Evolutionary conservation across 176 grass and related monocot species (phyloP).

Genomic region (Zoysia pacifica): DNA sequence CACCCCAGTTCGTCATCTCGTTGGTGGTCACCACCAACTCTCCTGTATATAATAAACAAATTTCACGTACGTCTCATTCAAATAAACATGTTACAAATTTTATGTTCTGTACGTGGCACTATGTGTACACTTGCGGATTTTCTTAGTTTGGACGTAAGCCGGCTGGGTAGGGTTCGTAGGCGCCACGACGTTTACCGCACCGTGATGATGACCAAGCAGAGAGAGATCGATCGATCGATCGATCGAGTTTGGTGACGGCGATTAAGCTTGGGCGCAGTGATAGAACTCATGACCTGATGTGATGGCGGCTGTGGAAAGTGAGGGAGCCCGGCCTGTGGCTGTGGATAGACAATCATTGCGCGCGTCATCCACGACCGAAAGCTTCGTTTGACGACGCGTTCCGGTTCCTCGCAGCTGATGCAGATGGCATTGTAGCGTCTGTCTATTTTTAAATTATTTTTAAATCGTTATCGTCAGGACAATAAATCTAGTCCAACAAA

Average conservation of each 20-base stretch:
- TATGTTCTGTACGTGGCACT: too few relatives aligned
- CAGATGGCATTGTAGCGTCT: neutral
- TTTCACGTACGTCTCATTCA: too few relatives aligned
- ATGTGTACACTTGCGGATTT: neutral
- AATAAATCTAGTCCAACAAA: neutral
- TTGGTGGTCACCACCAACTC: too few relatives aligned
- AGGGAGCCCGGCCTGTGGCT: neutral
- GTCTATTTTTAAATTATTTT: too few relatives aligned
- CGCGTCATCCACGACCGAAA: conserved; percentile 31
- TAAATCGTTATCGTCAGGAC: too few relatives aligned
- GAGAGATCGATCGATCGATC: neutral
- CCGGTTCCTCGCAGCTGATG: neutral
- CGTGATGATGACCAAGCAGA: neutral
- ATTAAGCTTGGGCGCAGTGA: neutral
- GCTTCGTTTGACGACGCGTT: neutral
- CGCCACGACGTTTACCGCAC: neutral
- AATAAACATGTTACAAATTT: too few relatives aligned
- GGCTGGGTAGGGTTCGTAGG: neutral
- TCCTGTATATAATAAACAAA: too few relatives aligned
- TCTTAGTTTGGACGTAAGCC: neutral
- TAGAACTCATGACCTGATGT: neutral
- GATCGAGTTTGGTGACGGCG: neutral
- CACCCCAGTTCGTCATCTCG: too few relatives aligned
- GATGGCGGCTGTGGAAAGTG: conserved; percentile 33
- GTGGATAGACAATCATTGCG: neutral